Conservation (phyloP, 306 rosid genomes). For the Pyrus bretschneideri region DNA sequence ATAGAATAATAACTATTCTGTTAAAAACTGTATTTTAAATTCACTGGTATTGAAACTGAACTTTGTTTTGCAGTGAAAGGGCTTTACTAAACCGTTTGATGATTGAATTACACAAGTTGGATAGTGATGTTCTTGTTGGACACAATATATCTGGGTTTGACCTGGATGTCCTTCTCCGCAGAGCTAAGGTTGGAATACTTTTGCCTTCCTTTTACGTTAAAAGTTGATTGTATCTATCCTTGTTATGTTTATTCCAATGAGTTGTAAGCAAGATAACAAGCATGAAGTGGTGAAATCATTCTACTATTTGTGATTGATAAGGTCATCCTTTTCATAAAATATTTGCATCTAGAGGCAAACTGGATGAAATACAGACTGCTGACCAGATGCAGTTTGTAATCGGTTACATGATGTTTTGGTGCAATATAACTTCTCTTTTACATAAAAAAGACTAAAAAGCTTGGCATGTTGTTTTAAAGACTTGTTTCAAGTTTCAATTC, state of each 20-base stretch:
- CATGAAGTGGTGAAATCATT: background rate
- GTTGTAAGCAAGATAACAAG: background rate
- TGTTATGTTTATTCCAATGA: background rate
- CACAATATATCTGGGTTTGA: conserved; percentile 95
- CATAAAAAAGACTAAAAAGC: background rate
- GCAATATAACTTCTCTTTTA: background rate
- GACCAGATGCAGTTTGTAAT: background rate
- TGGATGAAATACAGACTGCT: background rate
- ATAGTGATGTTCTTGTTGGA: conserved; percentile 89
- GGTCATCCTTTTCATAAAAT: background rate
- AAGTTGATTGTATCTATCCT: background rate
- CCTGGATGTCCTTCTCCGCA: conserved; percentile 86
- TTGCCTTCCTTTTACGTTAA: background rate
- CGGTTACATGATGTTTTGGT: background rate
- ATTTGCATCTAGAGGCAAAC: background rate
- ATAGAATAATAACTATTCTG: background rate
- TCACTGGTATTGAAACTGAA: conserved; percentile 20
- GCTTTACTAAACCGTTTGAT: conserved; percentile 79
- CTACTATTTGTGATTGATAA: background rate
- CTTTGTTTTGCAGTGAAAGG: conserved; percentile 70
- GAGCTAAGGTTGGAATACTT: conserved; percentile 65
- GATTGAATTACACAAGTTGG: conserved; percentile 77
- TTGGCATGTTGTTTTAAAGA: background rate
- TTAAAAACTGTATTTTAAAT: conserved; percentile 7
- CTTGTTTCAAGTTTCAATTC: background rate